These are phyloP conservation scores for Candida mesenterica DNA, from an alignment of 1,139 yeast species.

Conservation along the genomic window DNA sequence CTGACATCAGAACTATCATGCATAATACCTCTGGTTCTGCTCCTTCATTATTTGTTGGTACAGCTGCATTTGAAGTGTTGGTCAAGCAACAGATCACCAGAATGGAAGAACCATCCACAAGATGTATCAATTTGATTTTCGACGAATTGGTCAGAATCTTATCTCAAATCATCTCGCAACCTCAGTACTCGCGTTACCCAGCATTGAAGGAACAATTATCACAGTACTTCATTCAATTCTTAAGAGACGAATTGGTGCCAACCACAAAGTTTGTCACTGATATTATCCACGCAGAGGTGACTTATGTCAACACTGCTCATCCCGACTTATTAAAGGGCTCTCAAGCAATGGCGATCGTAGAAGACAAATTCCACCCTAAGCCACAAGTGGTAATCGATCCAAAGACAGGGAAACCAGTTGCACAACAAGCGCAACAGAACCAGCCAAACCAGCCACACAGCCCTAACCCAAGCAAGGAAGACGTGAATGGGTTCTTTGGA, in stretches of 20 bases:
- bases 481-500: slow-evolving; percentile 79
- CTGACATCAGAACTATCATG: slow-evolving; percentile 96
- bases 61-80: slow-evolving; percentile 94
- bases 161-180: slow-evolving; percentile 77
- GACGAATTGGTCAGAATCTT: slow-evolving; percentile 92
- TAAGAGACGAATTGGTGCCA: slow-evolving; percentile 79
- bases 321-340: slow-evolving; percentile 95
- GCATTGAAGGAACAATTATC: slow-evolving; percentile 83
- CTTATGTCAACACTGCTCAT: slow-evolving; percentile 95
- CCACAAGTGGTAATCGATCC: slow-evolving; percentile 86
- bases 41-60: slow-evolving; percentile 96
- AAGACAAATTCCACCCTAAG: slow-evolving; percentile 83
- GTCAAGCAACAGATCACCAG: slow-evolving; percentile 93
- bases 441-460: slow-evolving; percentile 22
- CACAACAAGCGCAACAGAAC: slow-evolving; percentile 37
- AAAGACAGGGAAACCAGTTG: slow-evolving; percentile 81
- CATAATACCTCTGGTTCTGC: slow-evolving; percentile 96
- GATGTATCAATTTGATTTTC: slow-evolving; percentile 87
- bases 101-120: slow-evolving; percentile 89
- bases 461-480: slow-evolving; percentile 29
- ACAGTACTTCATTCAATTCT: slow-evolving; percentile 72
- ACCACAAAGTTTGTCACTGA: slow-evolving; percentile 84
- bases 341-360: slow-evolving; percentile 93
- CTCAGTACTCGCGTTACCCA: slow-evolving; percentile 87
- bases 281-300: slow-evolving; percentile 80